Conservation (phyloP, 768 basidiomycete species). For the Xerocomellus amylosporus region DNA sequence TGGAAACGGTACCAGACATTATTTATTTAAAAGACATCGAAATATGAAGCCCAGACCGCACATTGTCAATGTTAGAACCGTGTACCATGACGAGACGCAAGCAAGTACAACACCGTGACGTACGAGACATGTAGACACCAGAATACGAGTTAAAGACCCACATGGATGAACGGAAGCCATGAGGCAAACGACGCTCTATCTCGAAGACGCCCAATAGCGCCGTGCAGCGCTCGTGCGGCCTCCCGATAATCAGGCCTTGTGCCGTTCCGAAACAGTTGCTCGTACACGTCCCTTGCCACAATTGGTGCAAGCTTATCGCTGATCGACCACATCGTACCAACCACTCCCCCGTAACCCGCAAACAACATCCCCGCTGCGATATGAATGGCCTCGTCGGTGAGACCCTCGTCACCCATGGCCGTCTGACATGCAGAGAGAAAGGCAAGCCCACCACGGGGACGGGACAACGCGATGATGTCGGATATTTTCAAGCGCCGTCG, state of each 20-base stretch:
- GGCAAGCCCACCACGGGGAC: conserved; percentile 30
- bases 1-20: too few relatives aligned
- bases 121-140: too few relatives aligned
- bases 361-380: conserved; percentile 33
- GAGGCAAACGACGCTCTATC: not conserved
- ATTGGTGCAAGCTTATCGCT: conserved; percentile 19
- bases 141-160: too few relatives aligned
- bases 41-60: too few relatives aligned
- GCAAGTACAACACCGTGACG: too few relatives aligned
- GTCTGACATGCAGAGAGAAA: conserved; percentile 47
- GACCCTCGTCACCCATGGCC: too few relatives aligned
- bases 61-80: too few relatives aligned
- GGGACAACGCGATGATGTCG: not conserved
- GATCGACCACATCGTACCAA: conserved; percentile 46
- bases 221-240: not conserved
- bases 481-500: not conserved
- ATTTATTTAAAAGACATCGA: too few relatives aligned
- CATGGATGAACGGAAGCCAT: too few relatives aligned
- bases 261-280: not conserved
- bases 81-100: too few relatives aligned
- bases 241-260: not conserved
- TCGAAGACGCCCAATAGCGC: not conserved
- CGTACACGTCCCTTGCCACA: not conserved
- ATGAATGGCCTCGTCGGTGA: too few relatives aligned
- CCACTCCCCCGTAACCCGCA: conserved; percentile 30